Base-by-base conservation (phyloP, 345 rosid genomes). In the Eucalyptus brandiana region DNA sequence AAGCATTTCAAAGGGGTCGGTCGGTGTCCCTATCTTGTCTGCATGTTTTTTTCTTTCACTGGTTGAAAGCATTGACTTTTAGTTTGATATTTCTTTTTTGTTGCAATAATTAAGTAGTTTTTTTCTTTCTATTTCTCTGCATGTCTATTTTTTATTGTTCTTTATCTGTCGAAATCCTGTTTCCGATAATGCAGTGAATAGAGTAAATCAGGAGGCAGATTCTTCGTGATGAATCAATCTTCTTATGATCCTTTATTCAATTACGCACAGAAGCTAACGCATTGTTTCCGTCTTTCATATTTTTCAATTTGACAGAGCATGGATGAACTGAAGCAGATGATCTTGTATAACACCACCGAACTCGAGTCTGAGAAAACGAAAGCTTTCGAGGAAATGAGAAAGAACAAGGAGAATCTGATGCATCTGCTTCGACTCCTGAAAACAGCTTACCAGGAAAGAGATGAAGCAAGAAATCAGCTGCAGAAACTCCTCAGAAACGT, bases 381-480 rank as follows among this genome's bases (percentile, higher is more conserved):
- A 90, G 94, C 99, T 86, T 90, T 88, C 19, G 96, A 96, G 89
- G 95, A 94, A 85, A 69, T 92, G 80, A 95, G 90, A 65, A 95
- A 93, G 91, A 93, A 94, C 89, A 92, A 88, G 88, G 96, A 96
- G 48, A 94, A 95, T 81, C 49, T 92, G 8, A 93, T 90, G 88
- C 92, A 92, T 32, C 89, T 97, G 80, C 90, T 94, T 54, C 89
- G 90, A 88, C 97, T 96, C 85, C 93, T 97, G 19, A 93, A 95
- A 88, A 40, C 92, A 65, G 96, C 97, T 56, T 91, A 91, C 91
- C 95, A 93, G 89, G 97, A 98, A 92, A 95, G 99, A 91, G 99
- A 98, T 86, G 99, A 95, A 62, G 98, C 98, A 26, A 94, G 93
- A 89, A 92, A 91, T 24, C 96, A 95, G 49, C 89, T 96, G 88